Evolutionary conservation across 1,139 yeast species (phyloP), one percentile per base, ranked within the genome.

Genomic region (Protomyces macrosporus): DNA sequence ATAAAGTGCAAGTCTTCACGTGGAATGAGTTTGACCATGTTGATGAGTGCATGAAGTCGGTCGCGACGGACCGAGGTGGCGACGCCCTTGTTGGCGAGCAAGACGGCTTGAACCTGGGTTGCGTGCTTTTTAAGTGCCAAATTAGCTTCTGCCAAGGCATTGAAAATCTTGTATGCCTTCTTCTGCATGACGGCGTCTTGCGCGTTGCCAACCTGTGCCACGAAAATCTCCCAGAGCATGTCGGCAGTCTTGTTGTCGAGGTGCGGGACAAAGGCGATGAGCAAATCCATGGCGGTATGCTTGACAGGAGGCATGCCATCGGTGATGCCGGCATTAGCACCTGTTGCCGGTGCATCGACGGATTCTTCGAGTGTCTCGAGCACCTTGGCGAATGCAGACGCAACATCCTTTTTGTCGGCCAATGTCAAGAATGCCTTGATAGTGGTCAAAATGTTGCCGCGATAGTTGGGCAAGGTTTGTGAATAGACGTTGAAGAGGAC

Each of bases 401-500:
- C 84, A 68, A 93, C 77, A 69, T 89, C 96, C 51, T 79, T 82
- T 39, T 81, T 75, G 0, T 85, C 79, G n/a, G 90, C 82, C 57
- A 93, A 84, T 67, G 84, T 83, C 68, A 95, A 78, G 74, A 86
- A 91, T 0, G 85, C 82, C 70, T 90, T 95, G 71, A 91, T 88
- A 16, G 97, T 85, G 68, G 90, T 97, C 67, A 90, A 79, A 63
- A 93, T 85, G 72, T 82, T 90, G 23, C 89, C 88, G 74, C 98
- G 84, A 30, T 90, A 82, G 65, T 89, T 95, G 50, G 95, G 87
- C 58, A 84, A 76, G 6, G 97, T 90, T 69, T 90, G 90, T 32
- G 95, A 84, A 75, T 88, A 93, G 37, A 93, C 95, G 70, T 93
- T 93, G 79, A 93, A 90, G 65, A 95, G 78, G 35, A 90, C 97